These are phyloP conservation scores for Lepraria neglecta DNA, from an alignment of 495 filamentous ascomycete genomes.

Conservation along the genomic window DNA sequence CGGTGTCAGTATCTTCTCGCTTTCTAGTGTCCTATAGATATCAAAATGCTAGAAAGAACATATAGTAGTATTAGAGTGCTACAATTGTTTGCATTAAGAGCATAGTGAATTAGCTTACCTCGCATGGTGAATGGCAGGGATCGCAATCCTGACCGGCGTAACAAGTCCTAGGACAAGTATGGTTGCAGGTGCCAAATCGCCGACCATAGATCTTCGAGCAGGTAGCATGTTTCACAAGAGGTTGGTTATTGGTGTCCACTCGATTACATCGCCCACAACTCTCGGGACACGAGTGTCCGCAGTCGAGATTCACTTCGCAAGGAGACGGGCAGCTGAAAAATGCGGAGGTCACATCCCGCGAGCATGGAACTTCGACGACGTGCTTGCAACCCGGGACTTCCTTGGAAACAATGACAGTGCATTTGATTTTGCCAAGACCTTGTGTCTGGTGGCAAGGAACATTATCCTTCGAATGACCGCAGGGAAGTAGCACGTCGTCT, in stretches of 20 bases:
- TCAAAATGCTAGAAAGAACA: background rate
- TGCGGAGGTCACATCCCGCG: background rate
- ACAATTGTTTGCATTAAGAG: too few relatives aligned
- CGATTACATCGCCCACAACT: slow-evolving; percentile 41
- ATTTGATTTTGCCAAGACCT: slow-evolving; percentile 27
- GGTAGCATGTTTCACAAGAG: slow-evolving; percentile 35
- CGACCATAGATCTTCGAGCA: slow-evolving; percentile 45
- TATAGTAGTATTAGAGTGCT: too few relatives aligned
- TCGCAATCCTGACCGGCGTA: slow-evolving; percentile 43
- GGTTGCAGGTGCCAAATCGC: slow-evolving; percentile 45
- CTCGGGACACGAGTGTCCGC: slow-evolving; percentile 36
- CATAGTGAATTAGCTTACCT: slow-evolving; percentile 30
- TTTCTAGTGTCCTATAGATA: background rate
- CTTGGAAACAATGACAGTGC: slow-evolving; percentile 31
- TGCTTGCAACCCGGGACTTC: slow-evolving; percentile 48
- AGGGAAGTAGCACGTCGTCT: slow-evolving; percentile 41
- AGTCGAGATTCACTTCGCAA: slow-evolving; percentile 19
- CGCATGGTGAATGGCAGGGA: slow-evolving; percentile 48
- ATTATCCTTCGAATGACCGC: slow-evolving; percentile 43
- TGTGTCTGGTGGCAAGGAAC: slow-evolving; percentile 41
- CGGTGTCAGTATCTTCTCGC: background rate
- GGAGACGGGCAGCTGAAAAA: slow-evolving; percentile 12
- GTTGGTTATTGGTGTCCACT: slow-evolving; percentile 24
- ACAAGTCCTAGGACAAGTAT: slow-evolving; percentile 44
- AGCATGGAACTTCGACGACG: slow-evolving; percentile 15